Base-by-base conservation (phyloP, 345 rosid species). In the Eucalyptus pumila region DNA sequence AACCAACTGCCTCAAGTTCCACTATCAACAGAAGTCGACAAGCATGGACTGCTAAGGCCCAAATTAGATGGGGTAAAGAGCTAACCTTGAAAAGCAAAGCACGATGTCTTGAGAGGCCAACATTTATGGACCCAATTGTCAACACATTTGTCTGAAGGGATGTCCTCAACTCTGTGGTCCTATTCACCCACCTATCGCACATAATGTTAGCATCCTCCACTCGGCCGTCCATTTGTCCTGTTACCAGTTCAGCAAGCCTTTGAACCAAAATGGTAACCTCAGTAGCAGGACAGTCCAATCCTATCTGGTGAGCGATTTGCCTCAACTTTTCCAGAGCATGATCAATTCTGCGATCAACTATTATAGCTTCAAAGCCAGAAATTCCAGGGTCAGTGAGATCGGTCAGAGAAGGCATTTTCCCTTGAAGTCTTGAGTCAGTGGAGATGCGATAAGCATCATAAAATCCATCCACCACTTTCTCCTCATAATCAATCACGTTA, bases 61-160 rank as follows among this genome's bases (percentile, higher is more conserved):
- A 62, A 62, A 4, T 27, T 89, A 80, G 83, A 88, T 86, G 34
- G 87, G 89, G 87, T 72, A 47, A 30, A 88, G 47, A 88, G 89
- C 93, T 87, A 65, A 97, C 99, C 99, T 98, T 98, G 93, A 98
- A 98, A 93, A 98, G 99, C 90, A 98, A 94, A 91, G 99, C 98
- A 89, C 99, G 99, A 88, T 98, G 99, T 81, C 99, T 93, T 51
- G 99, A 95, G 52, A 98, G 91, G 87, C 99, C 99, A 89, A 95
- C 94, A 91, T 94, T 91, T 90, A 98, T 90, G 89, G 97, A 95
- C 48, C 99, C 99, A 92, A 98, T 94, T 80, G 99, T 99, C 92
- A 98, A 92, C 65, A 96, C 93, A 89, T 95, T 94, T 45, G 99
- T 94, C 16, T 94, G 95, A 86, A 94, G 94, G 76, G 97, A 94